Evolutionary conservation across 2,329 filamentous ascomycete species (phyloP).

Genomic region (Stagonosporopsis chrysanthemi): DNA sequence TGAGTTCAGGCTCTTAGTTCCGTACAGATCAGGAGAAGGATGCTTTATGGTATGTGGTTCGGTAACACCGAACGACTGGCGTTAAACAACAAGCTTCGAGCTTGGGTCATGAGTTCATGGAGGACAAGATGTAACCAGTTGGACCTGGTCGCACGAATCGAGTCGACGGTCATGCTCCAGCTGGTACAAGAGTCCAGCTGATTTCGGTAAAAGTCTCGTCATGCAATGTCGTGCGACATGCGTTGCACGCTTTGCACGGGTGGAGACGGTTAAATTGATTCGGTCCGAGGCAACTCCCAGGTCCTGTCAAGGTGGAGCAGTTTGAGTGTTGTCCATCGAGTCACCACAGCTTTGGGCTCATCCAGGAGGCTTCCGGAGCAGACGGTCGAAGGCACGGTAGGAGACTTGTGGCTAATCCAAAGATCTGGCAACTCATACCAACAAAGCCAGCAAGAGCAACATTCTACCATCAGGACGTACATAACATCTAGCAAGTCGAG

Average conservation of each 20-base stretch:
- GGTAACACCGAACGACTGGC: conserved; percentile 7
- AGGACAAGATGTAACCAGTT: background rate
- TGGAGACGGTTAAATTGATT: conserved; percentile 20
- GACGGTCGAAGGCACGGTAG: background rate
- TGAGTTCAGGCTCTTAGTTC: conserved; percentile 2
- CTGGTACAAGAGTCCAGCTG: conserved; percentile 13
- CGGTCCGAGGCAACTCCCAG: conserved; percentile 12
- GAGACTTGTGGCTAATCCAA: background rate
- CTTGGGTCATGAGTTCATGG: conserved; percentile 17
- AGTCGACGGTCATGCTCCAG: conserved; percentile 11
- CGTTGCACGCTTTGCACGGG: conserved; percentile 12
- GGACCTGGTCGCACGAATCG: conserved; percentile 1
- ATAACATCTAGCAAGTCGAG: conserved; percentile 9
- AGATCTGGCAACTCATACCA: background rate
- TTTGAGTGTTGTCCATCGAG: background rate
- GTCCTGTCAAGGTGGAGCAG: background rate
- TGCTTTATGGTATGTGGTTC: conserved; percentile 11
- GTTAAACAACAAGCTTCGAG: conserved; percentile 6
- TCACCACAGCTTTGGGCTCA: background rate
- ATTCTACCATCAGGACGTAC: background rate
- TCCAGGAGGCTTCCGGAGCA: background rate
- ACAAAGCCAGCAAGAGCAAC: background rate
- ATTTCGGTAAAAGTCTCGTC: conserved; percentile 11
- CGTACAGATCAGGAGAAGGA: conserved; percentile 1
- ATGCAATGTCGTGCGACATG: conserved; percentile 19